Percentiles rank a stretch among this genome's conserved stretches.
These are phyloP conservation scores for Boletus mariae DNA, from an alignment of 1,284 basidiomycete genomes.

Conservation along the genomic window DNA sequence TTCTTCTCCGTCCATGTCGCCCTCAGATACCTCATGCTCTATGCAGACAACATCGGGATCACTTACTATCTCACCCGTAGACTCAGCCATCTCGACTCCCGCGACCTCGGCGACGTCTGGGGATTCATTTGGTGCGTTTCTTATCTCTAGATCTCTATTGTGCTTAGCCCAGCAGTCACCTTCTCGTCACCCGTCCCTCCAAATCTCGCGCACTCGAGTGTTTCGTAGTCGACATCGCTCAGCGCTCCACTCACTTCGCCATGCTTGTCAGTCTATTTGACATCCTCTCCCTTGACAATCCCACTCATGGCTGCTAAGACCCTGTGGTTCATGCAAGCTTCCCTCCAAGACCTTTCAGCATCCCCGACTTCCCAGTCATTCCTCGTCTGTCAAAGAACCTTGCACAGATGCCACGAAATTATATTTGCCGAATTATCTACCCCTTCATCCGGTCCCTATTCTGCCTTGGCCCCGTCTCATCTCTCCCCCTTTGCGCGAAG, in stretches of 20 bases:
- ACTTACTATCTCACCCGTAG: conserved; percentile 91
- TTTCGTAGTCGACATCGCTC: conserved; percentile 83
- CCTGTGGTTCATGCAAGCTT: conserved; percentile 96
- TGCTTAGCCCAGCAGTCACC: conserved; percentile 56
- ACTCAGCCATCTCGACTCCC: conserved; percentile 71
- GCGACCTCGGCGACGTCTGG: conserved; percentile 92
- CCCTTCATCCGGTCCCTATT: conserved; percentile 63
- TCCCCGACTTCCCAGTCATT: conserved; percentile 77
- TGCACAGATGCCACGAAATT: conserved; percentile 94
- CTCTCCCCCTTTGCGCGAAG: conserved; percentile 49
- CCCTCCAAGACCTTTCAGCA: conserved; percentile 79
- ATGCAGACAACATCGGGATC: conserved; percentile 92
- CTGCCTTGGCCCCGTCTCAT: conserved; percentile 46
- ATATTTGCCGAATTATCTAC: conserved; percentile 89
- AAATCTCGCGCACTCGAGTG: conserved; percentile 87
- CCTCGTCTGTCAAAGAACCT: conserved; percentile 86
- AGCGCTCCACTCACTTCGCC: conserved; percentile 89
- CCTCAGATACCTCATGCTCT: conserved; percentile 82
- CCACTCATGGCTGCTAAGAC: conserved; percentile 54
- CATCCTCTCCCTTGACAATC: conserved; percentile 11
- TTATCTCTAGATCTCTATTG: no score
- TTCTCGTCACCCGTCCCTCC: conserved; percentile 87
- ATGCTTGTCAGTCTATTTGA: conserved; percentile 71
- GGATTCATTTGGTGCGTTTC: conserved; percentile 83
- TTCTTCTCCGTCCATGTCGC: conserved; percentile 93